These are phyloP conservation scores for Vigna reflexopilosa DNA, from an alignment of 306 rosid species.

Conservation along the genomic window DNA sequence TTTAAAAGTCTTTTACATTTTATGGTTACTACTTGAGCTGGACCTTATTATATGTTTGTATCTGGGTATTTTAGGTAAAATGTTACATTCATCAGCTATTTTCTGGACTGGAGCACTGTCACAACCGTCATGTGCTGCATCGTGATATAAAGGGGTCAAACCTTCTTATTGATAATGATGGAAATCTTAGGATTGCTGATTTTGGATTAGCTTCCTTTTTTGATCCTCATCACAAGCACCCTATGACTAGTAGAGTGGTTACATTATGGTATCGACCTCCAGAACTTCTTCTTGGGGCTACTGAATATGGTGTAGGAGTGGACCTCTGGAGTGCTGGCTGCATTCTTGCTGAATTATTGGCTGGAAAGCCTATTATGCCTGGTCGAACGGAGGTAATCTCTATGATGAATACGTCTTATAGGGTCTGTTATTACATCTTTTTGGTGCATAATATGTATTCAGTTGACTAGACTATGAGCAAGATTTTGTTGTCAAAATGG, in stretches of 20 bases:
- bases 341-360: slow-evolving; percentile 62
- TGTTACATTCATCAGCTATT: slow-evolving; percentile 58
- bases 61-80: slow-evolving; percentile 52
- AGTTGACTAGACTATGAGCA: slow-evolving; percentile 40
- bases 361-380: slow-evolving; percentile 64
- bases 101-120: slow-evolving; percentile 60
- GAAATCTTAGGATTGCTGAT: slow-evolving; percentile 56
- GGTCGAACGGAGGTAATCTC: slow-evolving; percentile 64
- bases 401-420: slow-evolving; percentile 11
- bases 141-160: slow-evolving; percentile 63
- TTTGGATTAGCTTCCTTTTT: slow-evolving; percentile 60
- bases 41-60: slow-evolving; percentile 8
- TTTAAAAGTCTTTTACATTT: slow-evolving; percentile 5
- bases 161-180: slow-evolving; percentile 56
- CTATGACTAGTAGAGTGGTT: slow-evolving; percentile 60
- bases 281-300: slow-evolving; percentile 62
- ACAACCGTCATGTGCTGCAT: slow-evolving; percentile 59
- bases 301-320: slow-evolving; percentile 55
- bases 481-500: slow-evolving; percentile 32
- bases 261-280: slow-evolving; percentile 65
- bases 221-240: slow-evolving; percentile 56
- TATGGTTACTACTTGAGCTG: slow-evolving; percentile 12
- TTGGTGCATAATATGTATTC: slow-evolving; percentile 14
- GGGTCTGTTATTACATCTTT: slow-evolving; percentile 38
- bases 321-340: slow-evolving; percentile 65